Evolutionary conservation across 306 rosid genomes (phyloP).

Genomic region (Oemleria cerasiformis): DNA sequence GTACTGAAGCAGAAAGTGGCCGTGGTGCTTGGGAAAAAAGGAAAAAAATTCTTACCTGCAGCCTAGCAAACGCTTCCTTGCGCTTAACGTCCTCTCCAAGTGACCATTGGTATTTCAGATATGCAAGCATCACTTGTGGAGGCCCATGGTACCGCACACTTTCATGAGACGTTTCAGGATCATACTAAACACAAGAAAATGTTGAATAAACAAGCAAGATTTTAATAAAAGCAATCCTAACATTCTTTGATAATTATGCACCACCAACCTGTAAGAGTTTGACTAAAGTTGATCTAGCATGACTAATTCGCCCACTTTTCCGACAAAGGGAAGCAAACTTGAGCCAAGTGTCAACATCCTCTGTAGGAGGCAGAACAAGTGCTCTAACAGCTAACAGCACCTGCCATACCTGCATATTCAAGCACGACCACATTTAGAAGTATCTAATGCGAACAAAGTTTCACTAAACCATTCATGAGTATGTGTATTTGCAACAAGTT

Average conservation of each 20-base stretch:
- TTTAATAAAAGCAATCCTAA: conserved; percentile 11
- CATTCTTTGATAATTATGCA: conserved; percentile 24
- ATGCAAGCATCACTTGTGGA: conserved; percentile 93
- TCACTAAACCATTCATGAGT: not conserved
- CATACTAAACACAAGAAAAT: conserved; percentile 53
- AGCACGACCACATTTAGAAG: conserved; percentile 22
- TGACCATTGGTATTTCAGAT: conserved; percentile 89
- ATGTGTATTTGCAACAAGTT: conserved; percentile 4
- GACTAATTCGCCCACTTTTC: conserved; percentile 76
- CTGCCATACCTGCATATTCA: conserved; percentile 83
- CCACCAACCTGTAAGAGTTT: conserved; percentile 86
- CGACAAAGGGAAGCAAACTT: conserved; percentile 90
- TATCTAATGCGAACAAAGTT: conserved; percentile 2
- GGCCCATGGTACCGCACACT: conserved; percentile 73
- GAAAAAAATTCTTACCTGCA: conserved; percentile 58
- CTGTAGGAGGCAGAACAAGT: conserved; percentile 91
- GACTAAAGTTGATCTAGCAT: conserved; percentile 86
- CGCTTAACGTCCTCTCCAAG: conserved; percentile 97
- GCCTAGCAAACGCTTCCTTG: conserved; percentile 87
- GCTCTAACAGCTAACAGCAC: conserved; percentile 73
- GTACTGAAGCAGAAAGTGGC: conserved; percentile 13
- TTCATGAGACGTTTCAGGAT: conserved; percentile 82
- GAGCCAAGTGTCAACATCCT: conserved; percentile 91
- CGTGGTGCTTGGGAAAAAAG: conserved; percentile 6
- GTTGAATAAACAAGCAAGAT: conserved; percentile 6